Conservation (phyloP, 352 stramenopile genomes). For the Globisporangium orthogonon region DNA sequence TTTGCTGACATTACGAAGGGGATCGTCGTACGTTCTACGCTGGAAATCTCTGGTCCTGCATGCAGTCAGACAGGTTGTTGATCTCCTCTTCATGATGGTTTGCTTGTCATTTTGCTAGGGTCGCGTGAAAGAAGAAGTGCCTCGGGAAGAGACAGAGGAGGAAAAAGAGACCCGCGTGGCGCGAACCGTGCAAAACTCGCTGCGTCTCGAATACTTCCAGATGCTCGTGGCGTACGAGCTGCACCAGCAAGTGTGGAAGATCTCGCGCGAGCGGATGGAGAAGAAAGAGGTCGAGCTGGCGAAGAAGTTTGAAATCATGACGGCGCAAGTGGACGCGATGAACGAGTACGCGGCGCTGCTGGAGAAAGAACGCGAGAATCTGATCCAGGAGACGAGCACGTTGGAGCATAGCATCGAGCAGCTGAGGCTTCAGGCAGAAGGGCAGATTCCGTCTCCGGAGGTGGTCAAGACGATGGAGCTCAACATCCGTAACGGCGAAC, state of each 20-base stretch:
- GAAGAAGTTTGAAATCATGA: conserved; percentile 53
- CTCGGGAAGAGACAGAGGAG: conserved; percentile 63
- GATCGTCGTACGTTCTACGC: conserved; percentile 49
- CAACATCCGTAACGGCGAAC: conserved; percentile 32
- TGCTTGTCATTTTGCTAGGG: conserved; percentile 17
- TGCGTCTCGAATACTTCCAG: conserved; percentile 73
- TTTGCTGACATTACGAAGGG: conserved; percentile 78
- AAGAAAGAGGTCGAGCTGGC: conserved; percentile 40
- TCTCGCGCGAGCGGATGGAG: conserved; percentile 44
- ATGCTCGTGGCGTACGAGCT: conserved; percentile 71
- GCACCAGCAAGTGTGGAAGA: conserved; percentile 68
- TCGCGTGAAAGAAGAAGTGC: conserved; percentile 51
- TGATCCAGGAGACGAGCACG: conserved; percentile 46
- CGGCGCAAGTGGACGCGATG: conserved; percentile 37
- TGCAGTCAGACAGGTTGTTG: not conserved
- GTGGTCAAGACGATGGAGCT: conserved; percentile 52
- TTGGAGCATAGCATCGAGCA: conserved; percentile 56
- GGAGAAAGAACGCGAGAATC: conserved; percentile 50
- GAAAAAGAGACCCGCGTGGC: conserved; percentile 56
- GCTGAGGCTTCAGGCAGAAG: conserved; percentile 45
- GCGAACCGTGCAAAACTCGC: conserved; percentile 47
- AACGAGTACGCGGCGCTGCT: conserved; percentile 33
- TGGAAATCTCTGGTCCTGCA: too few relatives aligned
- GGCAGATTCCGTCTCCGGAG: conserved; percentile 58
- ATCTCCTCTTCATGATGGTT: not conserved